phyloP scores from a whole-genome alignment of 202 grass and related monocot genomes.

The Setaria italica region DNA sequence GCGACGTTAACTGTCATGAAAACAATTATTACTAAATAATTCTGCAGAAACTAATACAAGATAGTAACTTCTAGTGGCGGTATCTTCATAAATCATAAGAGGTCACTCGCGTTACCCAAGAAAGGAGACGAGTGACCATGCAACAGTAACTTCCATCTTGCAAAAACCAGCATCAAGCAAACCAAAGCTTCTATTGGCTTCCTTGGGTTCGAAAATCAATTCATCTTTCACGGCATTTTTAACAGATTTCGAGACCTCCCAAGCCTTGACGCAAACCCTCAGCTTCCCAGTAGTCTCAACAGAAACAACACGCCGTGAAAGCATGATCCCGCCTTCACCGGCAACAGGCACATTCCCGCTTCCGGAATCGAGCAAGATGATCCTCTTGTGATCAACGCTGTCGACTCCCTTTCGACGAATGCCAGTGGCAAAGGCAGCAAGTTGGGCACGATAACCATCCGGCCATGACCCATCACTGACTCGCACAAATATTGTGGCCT shows the following conservation, averaged over 20 bases:
- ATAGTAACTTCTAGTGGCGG: too few species aligned
- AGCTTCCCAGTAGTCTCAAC: conserved; percentile 10
- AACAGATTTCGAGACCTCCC: neutral
- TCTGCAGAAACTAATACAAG: too few species aligned
- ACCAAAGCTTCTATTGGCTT: neutral
- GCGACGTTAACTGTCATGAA: too few species aligned
- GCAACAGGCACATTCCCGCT: neutral
- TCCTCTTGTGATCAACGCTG: conserved; percentile 6
- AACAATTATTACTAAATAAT: too few species aligned
- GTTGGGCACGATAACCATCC: neutral
- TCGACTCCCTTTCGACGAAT: neutral
- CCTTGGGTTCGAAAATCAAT: neutral
- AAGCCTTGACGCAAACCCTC: neutral
- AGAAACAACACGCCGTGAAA: neutral
- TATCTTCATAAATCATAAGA: neutral
- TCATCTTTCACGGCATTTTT: neutral
- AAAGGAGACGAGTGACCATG: conserved; percentile 24
- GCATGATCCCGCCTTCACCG: neutral
- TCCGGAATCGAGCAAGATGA: conserved; percentile 5
- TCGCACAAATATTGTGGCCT: conserved; percentile 30
- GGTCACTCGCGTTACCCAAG: neutral
- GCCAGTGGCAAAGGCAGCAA: neutral
- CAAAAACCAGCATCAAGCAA: conserved; percentile 1
- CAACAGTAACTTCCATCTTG: conserved; percentile 24
- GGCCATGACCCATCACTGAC: conserved; percentile 13